These are phyloP conservation scores for Eragrostis curvula DNA, from an alignment of 176 grass and related monocot genomes.

Conservation along the genomic window DNA sequence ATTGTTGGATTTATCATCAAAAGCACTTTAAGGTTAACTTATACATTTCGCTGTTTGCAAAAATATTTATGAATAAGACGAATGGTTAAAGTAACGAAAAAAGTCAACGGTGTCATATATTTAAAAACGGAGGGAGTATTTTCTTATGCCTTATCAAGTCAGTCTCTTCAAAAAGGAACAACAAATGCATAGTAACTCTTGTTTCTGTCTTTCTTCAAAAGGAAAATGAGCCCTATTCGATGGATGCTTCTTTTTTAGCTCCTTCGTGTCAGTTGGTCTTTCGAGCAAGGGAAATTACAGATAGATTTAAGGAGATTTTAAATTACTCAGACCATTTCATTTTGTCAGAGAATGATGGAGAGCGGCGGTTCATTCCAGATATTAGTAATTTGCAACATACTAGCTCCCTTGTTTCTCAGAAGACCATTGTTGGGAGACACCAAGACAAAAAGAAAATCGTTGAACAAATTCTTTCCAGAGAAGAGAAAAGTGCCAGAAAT, in stretches of 20 bases:
- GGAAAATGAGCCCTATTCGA: neutral
- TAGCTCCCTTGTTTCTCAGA: slow-evolving; percentile 19
- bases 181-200: neutral
- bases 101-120: no score
- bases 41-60: no score
- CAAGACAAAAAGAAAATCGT: neutral
- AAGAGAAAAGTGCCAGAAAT: neutral
- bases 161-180: neutral
- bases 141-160: neutral
- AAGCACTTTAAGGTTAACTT: no score
- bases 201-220: neutral
- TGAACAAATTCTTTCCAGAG: neutral
- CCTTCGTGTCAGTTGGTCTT: neutral
- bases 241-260: slow-evolving; percentile 6
- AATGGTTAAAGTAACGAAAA: no score
- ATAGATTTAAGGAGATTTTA: slow-evolving; percentile 39
- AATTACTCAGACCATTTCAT: slow-evolving; percentile 2
- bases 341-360: slow-evolving; percentile 26
- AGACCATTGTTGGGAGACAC: slow-evolving; percentile 7
- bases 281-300: slow-evolving; percentile 21
- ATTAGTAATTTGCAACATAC: neutral
- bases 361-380: neutral
- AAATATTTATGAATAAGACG: no score
- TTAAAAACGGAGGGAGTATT: no score
- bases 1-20: no score